Percentiles rank a stretch among this genome's conserved stretches.
Evolutionary conservation across 257 asterid species (phyloP).

Genomic region (Phtheirospermum japonicum): DNA sequence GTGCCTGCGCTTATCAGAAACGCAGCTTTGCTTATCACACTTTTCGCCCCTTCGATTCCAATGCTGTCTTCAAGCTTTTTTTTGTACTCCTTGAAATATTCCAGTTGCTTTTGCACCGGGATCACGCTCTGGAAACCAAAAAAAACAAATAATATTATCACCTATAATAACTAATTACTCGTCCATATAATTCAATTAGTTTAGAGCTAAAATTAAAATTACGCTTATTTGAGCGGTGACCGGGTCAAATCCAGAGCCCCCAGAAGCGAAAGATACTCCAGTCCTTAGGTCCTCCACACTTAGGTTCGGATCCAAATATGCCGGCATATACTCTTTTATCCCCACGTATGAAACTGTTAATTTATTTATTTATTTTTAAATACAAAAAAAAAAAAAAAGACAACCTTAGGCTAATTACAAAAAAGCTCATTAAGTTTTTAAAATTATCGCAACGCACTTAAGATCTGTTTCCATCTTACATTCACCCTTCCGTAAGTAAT

Average conservation of each 20-base stretch:
- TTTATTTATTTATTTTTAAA: too few species aligned
- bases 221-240: conserved; percentile 30
- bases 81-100: conserved; percentile 46
- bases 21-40: conserved; percentile 36
- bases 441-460: too few species aligned
- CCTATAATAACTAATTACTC: too few species aligned
- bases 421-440: too few species aligned
- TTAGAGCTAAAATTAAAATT: too few species aligned
- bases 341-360: conserved; percentile 55
- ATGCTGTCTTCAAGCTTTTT: conserved; percentile 33
- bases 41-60: conserved; percentile 36
- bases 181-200: too few species aligned
- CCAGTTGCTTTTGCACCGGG: conserved; percentile 38
- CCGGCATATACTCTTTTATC: conserved; percentile 53
- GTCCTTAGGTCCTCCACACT: conserved; percentile 48
- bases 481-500: too few species aligned
- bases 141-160: too few species aligned
- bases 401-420: too few species aligned
- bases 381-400: too few species aligned
- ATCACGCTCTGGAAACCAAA: conserved; percentile 40
- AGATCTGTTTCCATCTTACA: too few species aligned
- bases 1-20: conserved; percentile 58
- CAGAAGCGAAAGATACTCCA: conserved; percentile 74
- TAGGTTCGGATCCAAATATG: conserved; percentile 52
- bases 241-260: conserved; percentile 58